A percentile compares a stretch with the other conserved stretches of the same genome.
Evolutionary conservation across 1,284 basidiomycete genomes (phyloP).

Genomic region (Ustilago cynodontis): DNA sequence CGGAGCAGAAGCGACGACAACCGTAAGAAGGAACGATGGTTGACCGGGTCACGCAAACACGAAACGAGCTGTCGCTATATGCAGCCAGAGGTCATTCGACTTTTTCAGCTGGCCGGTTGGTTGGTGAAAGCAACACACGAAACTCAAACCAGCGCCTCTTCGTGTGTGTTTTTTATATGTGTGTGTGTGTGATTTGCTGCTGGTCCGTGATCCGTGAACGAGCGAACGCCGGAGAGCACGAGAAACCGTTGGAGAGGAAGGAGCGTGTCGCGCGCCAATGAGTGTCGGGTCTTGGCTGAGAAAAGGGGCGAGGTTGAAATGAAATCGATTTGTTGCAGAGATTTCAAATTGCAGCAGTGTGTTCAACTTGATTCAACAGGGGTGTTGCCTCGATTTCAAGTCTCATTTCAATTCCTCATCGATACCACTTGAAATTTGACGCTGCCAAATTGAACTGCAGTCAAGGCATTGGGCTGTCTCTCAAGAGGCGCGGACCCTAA

Average conservation of each 20-base stretch:
- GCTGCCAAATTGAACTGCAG: background rate
- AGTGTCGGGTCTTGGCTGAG: background rate
- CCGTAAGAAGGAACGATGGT: no score
- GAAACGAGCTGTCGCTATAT: background rate
- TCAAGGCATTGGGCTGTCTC: background rate
- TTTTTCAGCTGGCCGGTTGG: constrained; percentile 6
- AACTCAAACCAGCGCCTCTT: no score
- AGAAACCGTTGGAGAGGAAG: background rate
- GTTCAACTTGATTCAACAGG: background rate
- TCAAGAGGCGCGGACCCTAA: constrained; percentile 1
- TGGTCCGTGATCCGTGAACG: background rate
- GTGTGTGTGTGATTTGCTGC: no score
- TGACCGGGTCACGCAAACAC: no score
- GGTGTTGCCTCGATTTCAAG: background rate
- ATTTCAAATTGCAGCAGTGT: background rate
- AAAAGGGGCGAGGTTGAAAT: background rate
- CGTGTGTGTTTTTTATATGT: no score
- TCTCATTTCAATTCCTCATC: background rate
- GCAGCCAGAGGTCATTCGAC: background rate
- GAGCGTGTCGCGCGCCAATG: no score
- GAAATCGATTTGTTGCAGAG: background rate
- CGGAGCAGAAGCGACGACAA: no score
- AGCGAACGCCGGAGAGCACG: background rate
- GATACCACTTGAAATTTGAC: background rate
- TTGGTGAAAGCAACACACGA: background rate